phyloP scores from a whole-genome alignment of 306 rosid species.

The Vicia faba region DNA sequence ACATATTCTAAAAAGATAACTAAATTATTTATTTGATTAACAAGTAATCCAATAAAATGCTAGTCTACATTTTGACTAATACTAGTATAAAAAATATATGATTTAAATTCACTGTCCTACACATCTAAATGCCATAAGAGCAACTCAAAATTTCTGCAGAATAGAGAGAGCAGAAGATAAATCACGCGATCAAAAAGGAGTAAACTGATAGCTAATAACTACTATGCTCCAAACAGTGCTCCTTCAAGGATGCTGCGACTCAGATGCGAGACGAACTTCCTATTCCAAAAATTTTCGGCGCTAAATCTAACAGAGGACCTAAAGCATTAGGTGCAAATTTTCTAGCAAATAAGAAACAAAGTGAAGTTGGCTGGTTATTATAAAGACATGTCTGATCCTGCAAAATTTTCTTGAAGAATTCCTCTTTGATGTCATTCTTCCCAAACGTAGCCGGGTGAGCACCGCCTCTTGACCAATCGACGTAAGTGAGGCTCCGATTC shows the following conservation, averaged over 20 bases:
- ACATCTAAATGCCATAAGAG: slow-evolving; percentile 39
- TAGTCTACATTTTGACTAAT: slow-evolving; percentile 35
- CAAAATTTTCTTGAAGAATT: slow-evolving; percentile 68
- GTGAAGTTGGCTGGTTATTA: slow-evolving; percentile 80
- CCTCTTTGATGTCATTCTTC: slow-evolving; percentile 73
- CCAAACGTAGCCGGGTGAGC: slow-evolving; percentile 99
- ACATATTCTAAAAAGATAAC: slow-evolving; percentile 31
- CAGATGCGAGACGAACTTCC: slow-evolving; percentile 43
- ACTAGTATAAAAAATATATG: slow-evolving; percentile 39
- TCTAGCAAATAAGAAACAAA: slow-evolving; percentile 92
- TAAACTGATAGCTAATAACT: slow-evolving; percentile 45
- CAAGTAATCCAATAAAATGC: slow-evolving; percentile 35
- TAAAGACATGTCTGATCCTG: slow-evolving; percentile 65
- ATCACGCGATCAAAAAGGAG: slow-evolving; percentile 34
- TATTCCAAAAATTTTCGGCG: slow-evolving; percentile 70
- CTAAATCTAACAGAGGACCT: slow-evolving; percentile 68
- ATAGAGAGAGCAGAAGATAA: slow-evolving; percentile 27
- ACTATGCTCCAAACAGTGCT: slow-evolving; percentile 36
- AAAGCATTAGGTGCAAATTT: slow-evolving; percentile 95
- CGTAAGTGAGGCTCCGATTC: slow-evolving; percentile 83
- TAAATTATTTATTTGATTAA: slow-evolving; percentile 38
- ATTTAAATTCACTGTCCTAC: slow-evolving; percentile 47
- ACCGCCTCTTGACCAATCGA: slow-evolving; percentile 98
- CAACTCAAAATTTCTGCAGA: slow-evolving; percentile 42
- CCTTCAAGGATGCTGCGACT: slow-evolving; percentile 36